Conservation (phyloP, 176 grass and related monocot genomes). For the Ensete ventricosum region DNA sequence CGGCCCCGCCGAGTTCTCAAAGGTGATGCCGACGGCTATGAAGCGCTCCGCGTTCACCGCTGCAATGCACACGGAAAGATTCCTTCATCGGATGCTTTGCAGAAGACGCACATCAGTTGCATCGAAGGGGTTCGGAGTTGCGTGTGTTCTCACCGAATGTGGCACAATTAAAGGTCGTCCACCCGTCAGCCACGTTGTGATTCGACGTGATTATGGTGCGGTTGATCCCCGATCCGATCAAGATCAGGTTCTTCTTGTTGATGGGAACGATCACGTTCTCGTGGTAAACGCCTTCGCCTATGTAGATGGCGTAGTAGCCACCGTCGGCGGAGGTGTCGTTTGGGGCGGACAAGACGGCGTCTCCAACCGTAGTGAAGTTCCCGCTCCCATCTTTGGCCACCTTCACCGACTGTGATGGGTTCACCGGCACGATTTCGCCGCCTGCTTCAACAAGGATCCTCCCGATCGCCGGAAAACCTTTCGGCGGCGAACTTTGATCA, state of each 20-base stretch:
- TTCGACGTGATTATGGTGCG: conserved; percentile 18
- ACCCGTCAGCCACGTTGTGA: not conserved
- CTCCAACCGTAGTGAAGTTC: conserved; percentile 11
- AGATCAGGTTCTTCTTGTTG: conserved; percentile 24
- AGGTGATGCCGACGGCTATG: conserved; percentile 31
- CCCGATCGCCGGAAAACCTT: conserved; percentile 14
- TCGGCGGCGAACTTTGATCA: not conserved
- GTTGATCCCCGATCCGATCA: conserved; percentile 20
- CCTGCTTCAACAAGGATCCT: conserved; percentile 11
- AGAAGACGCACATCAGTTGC: too few relatives aligned
- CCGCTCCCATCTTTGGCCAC: conserved; percentile 9
- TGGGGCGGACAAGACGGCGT: conserved; percentile 15
- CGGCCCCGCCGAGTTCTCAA: conserved; percentile 29
- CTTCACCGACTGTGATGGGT: not conserved
- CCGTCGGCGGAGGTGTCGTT: conserved; percentile 1
- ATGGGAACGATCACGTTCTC: conserved; percentile 22
- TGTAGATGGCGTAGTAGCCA: conserved; percentile 14
- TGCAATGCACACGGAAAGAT: not conserved
- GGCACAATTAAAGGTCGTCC: not conserved
- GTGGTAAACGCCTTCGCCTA: conserved; percentile 17
- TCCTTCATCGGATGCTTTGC: not conserved
- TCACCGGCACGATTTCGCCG: not conserved
- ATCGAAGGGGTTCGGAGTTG: not conserved
- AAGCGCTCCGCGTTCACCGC: conserved; percentile 35
- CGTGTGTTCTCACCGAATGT: not conserved